These are phyloP conservation scores for Phaseolus coccineus DNA, from an alignment of 331 rosid species.

Conservation along the genomic window DNA sequence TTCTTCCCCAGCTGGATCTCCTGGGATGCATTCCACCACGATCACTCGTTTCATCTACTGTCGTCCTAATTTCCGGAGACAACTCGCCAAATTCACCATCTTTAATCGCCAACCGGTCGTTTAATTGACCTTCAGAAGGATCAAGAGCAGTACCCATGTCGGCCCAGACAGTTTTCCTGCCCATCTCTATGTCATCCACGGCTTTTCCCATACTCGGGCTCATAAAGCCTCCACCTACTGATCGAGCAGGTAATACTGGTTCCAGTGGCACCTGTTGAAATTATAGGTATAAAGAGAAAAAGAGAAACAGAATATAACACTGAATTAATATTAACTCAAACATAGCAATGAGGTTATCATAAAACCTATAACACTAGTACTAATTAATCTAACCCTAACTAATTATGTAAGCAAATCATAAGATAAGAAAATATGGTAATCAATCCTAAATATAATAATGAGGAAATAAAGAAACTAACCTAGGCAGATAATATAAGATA, in stretches of 20 bases:
- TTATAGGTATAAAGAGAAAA: background rate
- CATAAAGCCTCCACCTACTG: slow-evolving; percentile 92
- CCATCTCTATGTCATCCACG: slow-evolving; percentile 95
- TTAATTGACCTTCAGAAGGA: slow-evolving; percentile 70
- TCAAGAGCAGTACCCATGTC: slow-evolving; percentile 70
- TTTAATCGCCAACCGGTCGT: slow-evolving; percentile 70
- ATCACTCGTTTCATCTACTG: slow-evolving; percentile 69
- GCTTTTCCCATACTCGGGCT: slow-evolving; percentile 97
- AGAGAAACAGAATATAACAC: background rate
- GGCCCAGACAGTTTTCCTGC: slow-evolving; percentile 91
- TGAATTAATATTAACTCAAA: background rate
- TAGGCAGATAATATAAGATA: background rate
- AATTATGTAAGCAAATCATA: background rate
- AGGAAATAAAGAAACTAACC: background rate
- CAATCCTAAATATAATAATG: background rate
- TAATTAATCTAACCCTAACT: background rate
- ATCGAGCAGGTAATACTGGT: slow-evolving; percentile 67
- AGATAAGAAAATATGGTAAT: background rate
- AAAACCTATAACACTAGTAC: background rate
- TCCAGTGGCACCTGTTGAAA: slow-evolving; percentile 60
- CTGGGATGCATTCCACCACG: slow-evolving; percentile 82
- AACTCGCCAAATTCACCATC: slow-evolving; percentile 81
- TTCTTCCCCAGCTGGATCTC: slow-evolving; percentile 97
- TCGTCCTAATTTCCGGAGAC: slow-evolving; percentile 77
- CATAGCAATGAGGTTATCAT: background rate